Evolutionary conservation across 306 rosid species (phyloP).

Genomic region (Nissolia schottii): DNA sequence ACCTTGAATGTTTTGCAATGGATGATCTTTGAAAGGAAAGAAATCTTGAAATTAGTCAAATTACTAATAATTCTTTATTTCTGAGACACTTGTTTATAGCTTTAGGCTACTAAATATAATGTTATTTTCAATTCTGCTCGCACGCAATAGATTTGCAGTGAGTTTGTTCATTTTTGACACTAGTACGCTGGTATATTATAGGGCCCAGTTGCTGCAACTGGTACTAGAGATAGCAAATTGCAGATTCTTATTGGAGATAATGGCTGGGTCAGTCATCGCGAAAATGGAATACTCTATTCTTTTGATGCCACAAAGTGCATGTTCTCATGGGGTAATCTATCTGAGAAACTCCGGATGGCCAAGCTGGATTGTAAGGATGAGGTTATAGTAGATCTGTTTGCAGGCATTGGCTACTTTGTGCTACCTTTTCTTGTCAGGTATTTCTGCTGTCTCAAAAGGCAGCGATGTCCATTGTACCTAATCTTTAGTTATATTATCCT

Average conservation of each 20-base stretch:
- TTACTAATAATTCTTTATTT: conserved; percentile 6
- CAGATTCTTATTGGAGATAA: conserved; percentile 84
- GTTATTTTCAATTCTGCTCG: conserved; percentile 16
- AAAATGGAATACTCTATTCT: conserved; percentile 82
- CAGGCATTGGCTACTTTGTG: conserved; percentile 92
- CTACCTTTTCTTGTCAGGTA: conserved; percentile 96
- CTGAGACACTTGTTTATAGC: neutral
- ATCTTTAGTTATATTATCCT: neutral
- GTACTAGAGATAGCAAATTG: conserved; percentile 84
- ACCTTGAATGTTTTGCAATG: neutral
- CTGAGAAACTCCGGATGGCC: conserved; percentile 89
- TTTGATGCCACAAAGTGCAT: conserved; percentile 88
- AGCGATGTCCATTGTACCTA: conserved; percentile 1
- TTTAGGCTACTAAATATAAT: neutral
- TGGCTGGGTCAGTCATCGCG: conserved; percentile 95
- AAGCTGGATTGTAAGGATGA: conserved; percentile 60
- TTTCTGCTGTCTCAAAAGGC: neutral
- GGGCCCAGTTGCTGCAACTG: conserved; percentile 85
- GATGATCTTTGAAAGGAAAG: conserved; percentile 1
- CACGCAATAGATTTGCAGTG: conserved; percentile 13
- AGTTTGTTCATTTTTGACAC: conserved; percentile 13
- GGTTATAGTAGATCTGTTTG: conserved; percentile 78
- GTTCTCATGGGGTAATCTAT: conserved; percentile 99
- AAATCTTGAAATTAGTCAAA: conserved; percentile 2
- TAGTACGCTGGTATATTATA: conserved; percentile 32